Base-by-base conservation (phyloP, 805 yeast species). In the Lachancea lanzarotensis region DNA sequence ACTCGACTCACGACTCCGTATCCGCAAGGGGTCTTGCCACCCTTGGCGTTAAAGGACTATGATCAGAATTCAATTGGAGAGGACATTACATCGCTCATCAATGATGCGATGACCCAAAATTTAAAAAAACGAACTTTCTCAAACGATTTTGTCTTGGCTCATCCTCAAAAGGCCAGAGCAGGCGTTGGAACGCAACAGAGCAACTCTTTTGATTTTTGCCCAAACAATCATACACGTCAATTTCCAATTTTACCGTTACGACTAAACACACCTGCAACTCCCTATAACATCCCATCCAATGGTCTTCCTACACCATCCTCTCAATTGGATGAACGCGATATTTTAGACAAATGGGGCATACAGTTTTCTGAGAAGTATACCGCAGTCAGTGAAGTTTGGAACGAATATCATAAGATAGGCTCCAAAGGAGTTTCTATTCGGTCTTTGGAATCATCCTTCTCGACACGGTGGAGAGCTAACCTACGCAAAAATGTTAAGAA, bases 381-480 rank as follows among this genome's bases (percentile, higher is more conserved):
- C 13, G 47, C 36, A 3, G 44, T 50, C 17, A 35, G 39, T 9
- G 52, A 49, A 18, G 40, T 51, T 20, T 51, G 54, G 54, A 35
- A 45, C 18, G 51, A 51, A 31, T 49, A 46, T 26, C 46, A 49
- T 16, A 38, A 35, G n/a, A 17, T 47, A n/a, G 49, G 50, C 9
- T 45, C 29, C 5, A 43, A 43, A 29, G 48, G 49, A 8, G 44
- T 45, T n/a, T 49, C 52, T 10, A 43, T 51, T 20, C 31, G 41
- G 8, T 35, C 43, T 6, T 26, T 51, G 22, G 52, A 51, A 20
- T n/a, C 13, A 10, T 36, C 47, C 22, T 51, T 38, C 30, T 47
- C 51, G 17, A 51, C 38, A 7, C 48, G 45, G n/a, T 50, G 53
- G 53, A 40, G 50, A 16, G 38, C 45, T 15, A 44, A 50, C 15